Conservation (phyloP, 352 stramenopile genomes). For the Phytophthora parvispora region DNA sequence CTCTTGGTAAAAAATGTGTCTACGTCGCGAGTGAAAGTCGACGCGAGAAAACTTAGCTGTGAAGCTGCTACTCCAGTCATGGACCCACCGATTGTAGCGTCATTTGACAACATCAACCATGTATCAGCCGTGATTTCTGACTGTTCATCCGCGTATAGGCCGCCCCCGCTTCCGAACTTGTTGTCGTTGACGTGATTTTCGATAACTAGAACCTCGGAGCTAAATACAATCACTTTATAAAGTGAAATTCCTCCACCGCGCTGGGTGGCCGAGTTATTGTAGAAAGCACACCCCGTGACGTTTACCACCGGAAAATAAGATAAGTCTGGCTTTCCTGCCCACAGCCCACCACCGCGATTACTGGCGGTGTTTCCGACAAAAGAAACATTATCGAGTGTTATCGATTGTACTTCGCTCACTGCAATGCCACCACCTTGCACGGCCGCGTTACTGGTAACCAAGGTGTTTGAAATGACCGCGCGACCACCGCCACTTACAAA, state of each 20-base stretch:
- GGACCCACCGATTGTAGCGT: conserved; percentile 35
- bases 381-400: conserved; percentile 22
- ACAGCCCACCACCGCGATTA: conserved; percentile 39
- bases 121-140: conserved; percentile 12
- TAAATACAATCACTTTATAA: conserved; percentile 3
- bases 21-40: conserved; percentile 32
- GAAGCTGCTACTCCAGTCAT: conserved; percentile 34
- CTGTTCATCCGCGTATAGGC: conserved; percentile 18
- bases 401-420: conserved; percentile 16
- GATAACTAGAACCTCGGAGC: conserved; percentile 30
- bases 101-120: conserved; percentile 49
- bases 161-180: conserved; percentile 39
- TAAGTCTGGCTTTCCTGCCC: conserved; percentile 3
- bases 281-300: conserved; percentile 37
- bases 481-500: conserved; percentile 38
- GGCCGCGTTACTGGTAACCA: conserved; percentile 39
- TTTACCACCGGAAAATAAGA: conserved; percentile 1
- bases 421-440: conserved; percentile 42
- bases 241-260: conserved; percentile 42
- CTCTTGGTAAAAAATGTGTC: conserved; percentile 14
- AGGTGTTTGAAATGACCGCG: conserved; percentile 19
- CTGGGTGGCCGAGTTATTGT: conserved; percentile 49
- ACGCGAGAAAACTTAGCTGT: conserved; percentile 13
- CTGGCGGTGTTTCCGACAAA: conserved; percentile 38
- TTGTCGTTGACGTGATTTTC: conserved; percentile 39